phyloP scores from a whole-genome alignment of 352 stramenopile species.

The Hyaloperonospora arabidopsidis region DNA sequence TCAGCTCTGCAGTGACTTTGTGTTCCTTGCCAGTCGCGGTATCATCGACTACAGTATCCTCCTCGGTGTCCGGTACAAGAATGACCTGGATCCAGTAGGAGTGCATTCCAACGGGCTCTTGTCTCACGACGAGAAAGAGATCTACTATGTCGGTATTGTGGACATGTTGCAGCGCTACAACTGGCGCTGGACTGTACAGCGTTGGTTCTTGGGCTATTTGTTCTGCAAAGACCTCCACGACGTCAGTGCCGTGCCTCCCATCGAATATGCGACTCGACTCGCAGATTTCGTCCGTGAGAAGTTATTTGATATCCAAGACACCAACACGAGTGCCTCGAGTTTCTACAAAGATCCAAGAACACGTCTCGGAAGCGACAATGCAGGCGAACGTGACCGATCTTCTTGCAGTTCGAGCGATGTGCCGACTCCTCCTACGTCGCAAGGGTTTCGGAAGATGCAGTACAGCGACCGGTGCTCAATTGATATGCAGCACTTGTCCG shows the following conservation, averaged over 20 bases:
- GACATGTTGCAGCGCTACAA: constrained; percentile 84
- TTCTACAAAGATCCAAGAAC: constrained; percentile 3
- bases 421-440: constrained; percentile 15
- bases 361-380: constrained; percentile 7
- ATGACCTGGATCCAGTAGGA: constrained; percentile 18
- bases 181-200: constrained; percentile 78
- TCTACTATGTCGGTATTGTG: constrained; percentile 75
- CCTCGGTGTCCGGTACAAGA: constrained; percentile 54
- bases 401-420: constrained; percentile 15
- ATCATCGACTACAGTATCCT: constrained; percentile 86
- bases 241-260: constrained; percentile 65
- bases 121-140: constrained; percentile 43
- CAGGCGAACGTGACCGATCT: constrained; percentile 19
- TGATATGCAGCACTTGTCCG: constrained; percentile 37
- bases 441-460: constrained; percentile 13
- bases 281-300: constrained; percentile 65
- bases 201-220: constrained; percentile 60
- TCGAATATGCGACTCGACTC: constrained; percentile 62
- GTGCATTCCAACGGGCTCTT: constrained; percentile 33
- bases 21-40: constrained; percentile 70
- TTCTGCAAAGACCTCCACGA: constrained; percentile 79
- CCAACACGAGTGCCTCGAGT: constrained; percentile 12
- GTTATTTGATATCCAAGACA: constrained; percentile 55
- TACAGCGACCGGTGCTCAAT: constrained; percentile 19
- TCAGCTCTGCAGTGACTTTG: constrained; percentile 72